Evolutionary conservation across 208 protist species (phyloP), one percentile per base, ranked within the genome.

Genomic region (Crithidia fasciculata): DNA sequence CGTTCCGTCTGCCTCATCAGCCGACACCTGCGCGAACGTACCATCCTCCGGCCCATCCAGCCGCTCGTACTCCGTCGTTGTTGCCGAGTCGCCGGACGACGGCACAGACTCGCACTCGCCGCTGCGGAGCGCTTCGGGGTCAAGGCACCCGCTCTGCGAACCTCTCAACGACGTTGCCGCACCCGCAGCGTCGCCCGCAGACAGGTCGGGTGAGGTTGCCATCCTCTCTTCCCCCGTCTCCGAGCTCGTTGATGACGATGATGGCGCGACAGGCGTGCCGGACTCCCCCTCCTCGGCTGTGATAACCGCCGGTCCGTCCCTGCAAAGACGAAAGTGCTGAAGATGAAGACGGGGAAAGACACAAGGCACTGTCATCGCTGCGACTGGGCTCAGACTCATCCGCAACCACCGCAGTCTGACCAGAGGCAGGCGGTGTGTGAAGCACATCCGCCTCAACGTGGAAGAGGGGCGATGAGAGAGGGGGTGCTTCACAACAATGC

Each of bases 1-100:
- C 54, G 65, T 70, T 3, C 53, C 41, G 41, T 70, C 65, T 2
- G 52, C 41, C 43, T 59, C 65, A 28, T 70, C 65, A 7, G 65
- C 65, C 19, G 65, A 70, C 2, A 70, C 12, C n/a, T 61, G 65
- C 65, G 40, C 40, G 39, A 19, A 13, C 3, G 39, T 12, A 15
- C 61, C 43, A 9, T 43, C 65, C 2, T 50, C 65, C 6, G 8
- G 5, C 18, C 28, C 65, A 9, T 53, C 41, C 41, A 4, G 18
- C n/a, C 5, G 3, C 2, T 43, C 39, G 5, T n/a, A 41, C 54
- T 59, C 53, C 2, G 41, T 70, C 12, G 65, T n/a, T 5, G 19
- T 16, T 0, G 65, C 52, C 53, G 19, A 56, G 43, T 40, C 18
- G 41, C 18, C 40, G 0, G 65, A 49, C 13, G 3, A 12, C n/a